Evolutionary conservation across 2,329 filamentous ascomycete species (phyloP).

Genomic region (Cytospora mali): DNA sequence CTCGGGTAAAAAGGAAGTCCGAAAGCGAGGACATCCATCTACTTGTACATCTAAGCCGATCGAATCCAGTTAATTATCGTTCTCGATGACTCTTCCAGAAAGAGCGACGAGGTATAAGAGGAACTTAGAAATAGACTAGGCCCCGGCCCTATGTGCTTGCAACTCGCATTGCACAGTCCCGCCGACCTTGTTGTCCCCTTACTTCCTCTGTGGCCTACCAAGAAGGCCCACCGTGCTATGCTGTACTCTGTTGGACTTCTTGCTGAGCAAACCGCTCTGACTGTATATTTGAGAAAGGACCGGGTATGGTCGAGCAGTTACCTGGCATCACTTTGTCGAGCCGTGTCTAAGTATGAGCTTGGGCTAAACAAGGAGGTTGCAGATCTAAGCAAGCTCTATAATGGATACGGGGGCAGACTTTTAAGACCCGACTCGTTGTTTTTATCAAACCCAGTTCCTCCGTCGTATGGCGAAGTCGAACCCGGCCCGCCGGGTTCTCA

Average conservation of each 20-base stretch:
- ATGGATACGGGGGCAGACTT: constrained; percentile 14
- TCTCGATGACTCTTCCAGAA: background rate
- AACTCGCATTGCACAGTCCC: background rate
- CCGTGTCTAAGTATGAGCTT: constrained; percentile 9
- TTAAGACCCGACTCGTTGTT: constrained; percentile 2
- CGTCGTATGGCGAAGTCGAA: constrained; percentile 20
- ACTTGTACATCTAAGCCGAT: constrained; percentile 4
- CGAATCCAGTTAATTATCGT: constrained; percentile 9
- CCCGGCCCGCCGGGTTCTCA: constrained; percentile 8
- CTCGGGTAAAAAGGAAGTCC: background rate
- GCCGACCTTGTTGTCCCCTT: constrained; percentile 5
- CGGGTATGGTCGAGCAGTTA: constrained; percentile 2
- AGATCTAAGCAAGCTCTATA: constrained; percentile 11
- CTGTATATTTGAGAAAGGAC: constrained; percentile 1
- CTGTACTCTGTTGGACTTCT: constrained; percentile 18
- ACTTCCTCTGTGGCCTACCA: constrained; percentile 16
- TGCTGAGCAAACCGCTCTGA: constrained; percentile 11
- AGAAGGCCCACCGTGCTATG: constrained; percentile 19
- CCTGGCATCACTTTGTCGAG: constrained; percentile 9
- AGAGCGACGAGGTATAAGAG: background rate
- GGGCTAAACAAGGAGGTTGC: background rate
- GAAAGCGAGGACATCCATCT: constrained; percentile 9
- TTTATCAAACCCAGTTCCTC: constrained; percentile 4
- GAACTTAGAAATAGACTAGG: background rate
- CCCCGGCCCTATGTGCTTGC: background rate